Base-by-base conservation (phyloP, 164 flowering plant genomes). In the Dillenia suffruticosa region DNA sequence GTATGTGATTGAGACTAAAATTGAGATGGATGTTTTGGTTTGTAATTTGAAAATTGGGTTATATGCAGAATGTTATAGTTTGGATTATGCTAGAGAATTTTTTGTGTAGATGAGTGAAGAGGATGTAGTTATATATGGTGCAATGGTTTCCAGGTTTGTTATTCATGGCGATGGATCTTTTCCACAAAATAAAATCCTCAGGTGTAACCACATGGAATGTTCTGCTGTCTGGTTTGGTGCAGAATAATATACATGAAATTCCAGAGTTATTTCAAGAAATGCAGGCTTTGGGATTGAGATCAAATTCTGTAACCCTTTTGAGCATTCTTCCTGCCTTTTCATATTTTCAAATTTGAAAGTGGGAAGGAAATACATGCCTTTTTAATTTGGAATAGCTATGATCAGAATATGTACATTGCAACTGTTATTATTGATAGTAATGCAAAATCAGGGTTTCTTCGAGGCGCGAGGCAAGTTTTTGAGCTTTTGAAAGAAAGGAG, bases 21-120 rank as follows among this genome's bases (percentile, higher is more conserved):
- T 86, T 53, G 69, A 84, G 68, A 67, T 83, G 70, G 96, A 88
- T 74, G 9, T 76, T 61, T 60, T 66, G 2, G 54, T 78, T 56
- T 76, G 75, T 52, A 92, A 92, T 69, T 77, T 93, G 1, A 22
- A 90, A 56, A 71, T 92, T 55, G 82, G 81, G 10, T 49, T 88
- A 45, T 92, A 88, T 68, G 88, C 93, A 0, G 88, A 85, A 74
- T 88, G 96, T 71, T 96, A 91, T 43, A 78, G 81, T 68, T 78
- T 90, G 81, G 92, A 82, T 60, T 83, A 80, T 74, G 95, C 93
- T 22, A 76, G 81, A 59, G 79, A 76, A 32, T 65, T 90, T 51
- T 85, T 88, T 63, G 82, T 79, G 2, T 82, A 62, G 70, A 83
- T 84, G 91, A 57, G 59, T 22, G 84, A 77, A 59, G 86, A 62